Base-by-base conservation (phyloP, 352 stramenopile species). In the Pythium diclinum region DNA sequence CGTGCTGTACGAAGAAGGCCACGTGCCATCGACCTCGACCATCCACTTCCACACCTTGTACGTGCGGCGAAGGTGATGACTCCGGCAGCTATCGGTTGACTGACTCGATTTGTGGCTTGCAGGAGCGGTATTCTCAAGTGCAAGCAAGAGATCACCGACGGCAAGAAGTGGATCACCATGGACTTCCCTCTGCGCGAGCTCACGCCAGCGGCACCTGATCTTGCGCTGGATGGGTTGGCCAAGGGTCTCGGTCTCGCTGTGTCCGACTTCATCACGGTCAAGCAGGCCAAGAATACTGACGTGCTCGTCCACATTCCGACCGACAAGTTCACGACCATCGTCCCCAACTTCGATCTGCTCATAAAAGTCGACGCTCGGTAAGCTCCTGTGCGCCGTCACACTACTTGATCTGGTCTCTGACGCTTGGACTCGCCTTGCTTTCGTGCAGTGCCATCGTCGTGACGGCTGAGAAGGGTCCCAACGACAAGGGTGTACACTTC, bases 21-120 rank as follows among this genome's bases (percentile, higher is more conserved):
- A 72, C 58, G 83, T 90, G 46, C 53, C 59, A 1, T 33, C 58
- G 9, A 61, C 28, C 17, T 54, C 74, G 34, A 74, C 71, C 6
- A 79, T 95, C 32, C 71, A 78, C 40, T 96, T 96, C 68, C 73
- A 92, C 64, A 95, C 87, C 13, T 34, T 82, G 74, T 77, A 59
- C 46, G 69, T 80, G 40, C 11, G 32, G 47, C 10, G 25, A 28
- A 28, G 25, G 3, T 28, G 25, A 28, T 28, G 25, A 28, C 25
- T 28, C 25, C 3, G 25, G 25, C 25, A 28, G 25, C 1, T 28
- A 1, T 28, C 25, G 25, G 25, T 28, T 28, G 14, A 13, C 4
- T 38, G 25, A 33, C 40, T 38, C 16, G 9, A 8, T 23, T 49
- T 1, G 7, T 19, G 42, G 8, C 16, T 9, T n/a, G 8, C 47